Evolutionary conservation across 495 filamentous ascomycete genomes (phyloP).

Genomic region (Podospora comata): DNA sequence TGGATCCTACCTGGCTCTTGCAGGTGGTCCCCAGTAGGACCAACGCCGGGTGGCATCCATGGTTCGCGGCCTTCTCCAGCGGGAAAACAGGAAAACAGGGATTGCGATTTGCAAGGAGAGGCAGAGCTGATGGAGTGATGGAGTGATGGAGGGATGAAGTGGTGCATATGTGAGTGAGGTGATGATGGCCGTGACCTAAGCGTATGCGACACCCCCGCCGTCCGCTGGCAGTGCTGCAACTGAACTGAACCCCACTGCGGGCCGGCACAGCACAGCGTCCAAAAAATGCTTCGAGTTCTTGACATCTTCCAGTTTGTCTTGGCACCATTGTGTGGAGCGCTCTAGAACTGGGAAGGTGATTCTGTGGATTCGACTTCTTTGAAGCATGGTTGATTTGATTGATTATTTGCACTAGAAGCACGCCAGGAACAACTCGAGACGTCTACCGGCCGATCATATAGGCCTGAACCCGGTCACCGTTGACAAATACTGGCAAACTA

Average conservation of each 20-base stretch:
- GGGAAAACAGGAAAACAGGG: neutral
- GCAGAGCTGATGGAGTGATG: neutral
- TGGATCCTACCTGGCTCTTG: neutral
- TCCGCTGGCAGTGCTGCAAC: neutral
- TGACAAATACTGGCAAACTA: neutral
- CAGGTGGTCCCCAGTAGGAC: neutral
- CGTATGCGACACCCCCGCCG: neutral
- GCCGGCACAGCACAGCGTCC: slow-evolving; percentile 1
- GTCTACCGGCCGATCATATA: neutral
- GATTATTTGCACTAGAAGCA: neutral
- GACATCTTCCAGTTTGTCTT: neutral
- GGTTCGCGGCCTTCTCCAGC: neutral
- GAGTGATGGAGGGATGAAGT: neutral
- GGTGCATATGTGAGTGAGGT: neutral
- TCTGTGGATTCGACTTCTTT: neutral
- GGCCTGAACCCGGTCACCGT: neutral
- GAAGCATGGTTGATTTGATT: neutral
- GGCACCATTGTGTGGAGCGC: slow-evolving; percentile 5
- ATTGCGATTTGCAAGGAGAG: neutral
- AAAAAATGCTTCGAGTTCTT: neutral
- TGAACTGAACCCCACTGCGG: neutral
- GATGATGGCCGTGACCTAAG: neutral
- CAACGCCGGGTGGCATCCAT: neutral
- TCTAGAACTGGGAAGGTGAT: slow-evolving; percentile 11
- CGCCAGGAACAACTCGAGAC: neutral